Percentiles rank a stretch among this genome's conserved stretches.
phyloP scores from a whole-genome alignment of 108 stramenopile genomes.

The Seminavis robusta region DNA sequence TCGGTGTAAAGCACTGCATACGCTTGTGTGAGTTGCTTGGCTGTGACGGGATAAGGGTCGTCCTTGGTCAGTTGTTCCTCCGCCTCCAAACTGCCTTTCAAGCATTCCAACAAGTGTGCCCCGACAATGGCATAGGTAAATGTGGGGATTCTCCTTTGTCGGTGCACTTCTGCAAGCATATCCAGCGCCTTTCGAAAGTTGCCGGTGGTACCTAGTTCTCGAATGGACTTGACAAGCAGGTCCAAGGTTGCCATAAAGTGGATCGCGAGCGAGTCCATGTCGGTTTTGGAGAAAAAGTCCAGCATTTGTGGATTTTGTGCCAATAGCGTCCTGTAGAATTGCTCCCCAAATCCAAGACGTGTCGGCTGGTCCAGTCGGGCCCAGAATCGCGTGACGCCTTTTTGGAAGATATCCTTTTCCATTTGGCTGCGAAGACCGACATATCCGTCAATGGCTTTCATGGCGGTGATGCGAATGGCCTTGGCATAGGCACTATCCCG shows the following conservation, averaged over 20 bases:
- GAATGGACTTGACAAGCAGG: neutral
- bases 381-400: neutral
- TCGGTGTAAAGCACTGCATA: neutral
- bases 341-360: neutral
- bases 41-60: neutral
- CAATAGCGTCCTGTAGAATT: conserved; percentile 2
- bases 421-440: neutral
- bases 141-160: neutral
- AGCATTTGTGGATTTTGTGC: neutral
- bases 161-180: conserved; percentile 2
- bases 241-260: too few relatives aligned
- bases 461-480: neutral
- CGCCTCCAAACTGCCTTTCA: neutral
- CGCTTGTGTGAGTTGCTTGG: neutral
- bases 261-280: too few relatives aligned
- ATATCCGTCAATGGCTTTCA: neutral
- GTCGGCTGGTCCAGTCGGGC: neutral
- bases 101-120: neutral
- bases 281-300: too few relatives aligned
- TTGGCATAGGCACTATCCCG: neutral
- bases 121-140: neutral
- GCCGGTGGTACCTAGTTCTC: neutral
- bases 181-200: neutral
- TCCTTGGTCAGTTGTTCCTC: neutral
- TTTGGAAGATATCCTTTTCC: neutral